Evolutionary conservation across 2,329 filamentous ascomycete species (phyloP).

Genomic region (Zymoseptoria brevis): DNA sequence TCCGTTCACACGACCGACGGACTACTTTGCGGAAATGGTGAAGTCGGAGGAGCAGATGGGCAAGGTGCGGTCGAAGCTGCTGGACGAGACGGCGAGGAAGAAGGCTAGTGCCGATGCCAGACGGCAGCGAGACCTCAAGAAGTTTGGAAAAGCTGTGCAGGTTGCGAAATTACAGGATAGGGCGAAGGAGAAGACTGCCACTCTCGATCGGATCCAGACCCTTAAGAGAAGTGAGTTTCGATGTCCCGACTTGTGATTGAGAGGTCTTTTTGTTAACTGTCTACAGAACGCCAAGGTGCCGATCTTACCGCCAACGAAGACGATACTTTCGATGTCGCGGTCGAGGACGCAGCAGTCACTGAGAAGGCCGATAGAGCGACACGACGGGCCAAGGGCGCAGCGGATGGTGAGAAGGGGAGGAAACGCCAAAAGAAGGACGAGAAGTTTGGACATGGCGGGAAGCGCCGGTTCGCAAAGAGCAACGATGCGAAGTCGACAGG

Average conservation of each 20-base stretch:
- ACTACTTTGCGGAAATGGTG: constrained; percentile 99
- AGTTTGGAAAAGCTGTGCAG: constrained; percentile 98
- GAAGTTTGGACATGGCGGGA: constrained; percentile 77
- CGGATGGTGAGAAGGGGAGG: constrained; percentile 37
- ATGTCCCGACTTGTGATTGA: background rate
- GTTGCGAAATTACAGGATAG: constrained; percentile 92
- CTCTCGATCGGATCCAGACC: constrained; percentile 87
- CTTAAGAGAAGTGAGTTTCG: constrained; percentile 80
- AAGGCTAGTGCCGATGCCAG: constrained; percentile 87
- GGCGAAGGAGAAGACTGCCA: constrained; percentile 83
- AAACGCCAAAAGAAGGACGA: constrained; percentile 92
- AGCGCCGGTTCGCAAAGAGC: constrained; percentile 87
- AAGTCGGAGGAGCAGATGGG: constrained; percentile 98
- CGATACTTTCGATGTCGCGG: constrained; percentile 83
- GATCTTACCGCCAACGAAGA: constrained; percentile 63
- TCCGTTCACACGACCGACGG: constrained; percentile 77
- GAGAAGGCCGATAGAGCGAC: constrained; percentile 38
- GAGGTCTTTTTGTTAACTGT: constrained; percentile 16
- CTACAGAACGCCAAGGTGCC: constrained; percentile 67
- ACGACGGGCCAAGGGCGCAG: constrained; percentile 30
- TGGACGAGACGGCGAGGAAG: constrained; percentile 85
- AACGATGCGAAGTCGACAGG: constrained; percentile 76
- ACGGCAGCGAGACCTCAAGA: constrained; percentile 91
- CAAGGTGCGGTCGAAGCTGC: constrained; percentile 84
- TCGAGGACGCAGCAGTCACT: constrained; percentile 58